Evolutionary conservation across 352 stramenopile genomes (phyloP).

Genomic region (Pythium monospermum): DNA sequence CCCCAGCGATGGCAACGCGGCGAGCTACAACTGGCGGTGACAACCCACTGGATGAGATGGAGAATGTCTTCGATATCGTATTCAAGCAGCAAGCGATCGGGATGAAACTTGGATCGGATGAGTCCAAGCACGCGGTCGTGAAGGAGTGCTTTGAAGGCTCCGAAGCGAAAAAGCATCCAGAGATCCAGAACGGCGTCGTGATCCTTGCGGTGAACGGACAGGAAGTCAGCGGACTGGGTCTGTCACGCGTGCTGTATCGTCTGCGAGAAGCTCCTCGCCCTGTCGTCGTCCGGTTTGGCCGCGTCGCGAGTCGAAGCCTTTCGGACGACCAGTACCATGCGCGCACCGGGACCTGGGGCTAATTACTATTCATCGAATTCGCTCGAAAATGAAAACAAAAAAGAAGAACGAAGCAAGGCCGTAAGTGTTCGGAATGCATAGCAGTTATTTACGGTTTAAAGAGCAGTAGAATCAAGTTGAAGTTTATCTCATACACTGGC

Average conservation of each 20-base stretch:
- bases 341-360: conserved; percentile 41
- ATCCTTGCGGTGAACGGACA: conserved; percentile 81
- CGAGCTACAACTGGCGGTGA: conserved; percentile 1
- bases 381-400: too few relatives aligned
- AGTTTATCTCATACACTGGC: too few relatives aligned
- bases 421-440: too few relatives aligned
- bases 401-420: too few relatives aligned
- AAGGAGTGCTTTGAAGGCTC: conserved; percentile 79
- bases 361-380: too few relatives aligned
- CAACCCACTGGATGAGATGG: conserved; percentile 52
- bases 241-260: conserved; percentile 71
- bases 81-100: conserved; percentile 84
- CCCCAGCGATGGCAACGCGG: conserved; percentile 10
- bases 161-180: conserved; percentile 64
- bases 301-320: conserved; percentile 27
- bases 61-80: conserved; percentile 81
- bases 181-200: conserved; percentile 79
- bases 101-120: conserved; percentile 74
- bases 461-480: too few relatives aligned
- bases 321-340: conserved; percentile 25
- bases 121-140: conserved; percentile 63
- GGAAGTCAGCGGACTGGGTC: conserved; percentile 58
- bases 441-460: too few relatives aligned
- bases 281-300: conserved; percentile 78
- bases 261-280: conserved; percentile 72